These are phyloP conservation scores for Senecio squalidus DNA, from an alignment of 140 eudicot genomes.

Conservation along the genomic window DNA sequence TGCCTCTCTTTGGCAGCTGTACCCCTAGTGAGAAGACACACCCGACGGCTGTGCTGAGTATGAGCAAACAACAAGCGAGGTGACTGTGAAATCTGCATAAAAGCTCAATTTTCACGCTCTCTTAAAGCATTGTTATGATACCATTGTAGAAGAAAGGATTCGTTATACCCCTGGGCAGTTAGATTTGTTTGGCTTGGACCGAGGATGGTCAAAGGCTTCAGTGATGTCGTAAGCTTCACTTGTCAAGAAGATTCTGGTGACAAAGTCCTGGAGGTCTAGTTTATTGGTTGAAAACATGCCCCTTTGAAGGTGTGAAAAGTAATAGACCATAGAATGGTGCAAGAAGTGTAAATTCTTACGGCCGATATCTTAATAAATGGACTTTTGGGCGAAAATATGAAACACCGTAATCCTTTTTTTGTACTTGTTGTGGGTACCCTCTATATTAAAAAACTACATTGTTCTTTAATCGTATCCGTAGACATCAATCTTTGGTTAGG, in stretches of 20 bases:
- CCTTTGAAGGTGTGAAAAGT: conserved; percentile 31
- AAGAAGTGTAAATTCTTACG: conserved; percentile 32
- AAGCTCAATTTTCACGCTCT: not conserved
- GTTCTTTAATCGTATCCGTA: no score
- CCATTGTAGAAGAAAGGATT: conserved; percentile 20
- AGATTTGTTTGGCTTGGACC: conserved; percentile 9
- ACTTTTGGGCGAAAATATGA: conserved; percentile 24
- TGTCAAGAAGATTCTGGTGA: conserved; percentile 15
- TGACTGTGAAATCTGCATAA: conserved; percentile 61
- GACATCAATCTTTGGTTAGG: no score
- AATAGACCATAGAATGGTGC: conserved; percentile 26
- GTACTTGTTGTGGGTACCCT: not conserved
- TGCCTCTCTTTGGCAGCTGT: conserved; percentile 88
- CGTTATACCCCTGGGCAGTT: conserved; percentile 5
- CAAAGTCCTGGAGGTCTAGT: conserved; percentile 10
- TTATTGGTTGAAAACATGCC: conserved; percentile 20
- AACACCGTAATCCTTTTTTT: conserved; percentile 5
- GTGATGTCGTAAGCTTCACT: conserved; percentile 9
- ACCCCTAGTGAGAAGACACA: conserved; percentile 99
- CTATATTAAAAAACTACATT: no score
- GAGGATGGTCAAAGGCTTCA: conserved; percentile 11
- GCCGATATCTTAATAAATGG: conserved; percentile 26
- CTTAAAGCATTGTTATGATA: conserved; percentile 14
- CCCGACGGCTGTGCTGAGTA: conserved; percentile 96
- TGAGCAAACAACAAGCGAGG: conserved; percentile 54